A percentile compares a stretch with the other conserved stretches of the same genome.
phyloP scores from a whole-genome alignment of 2,329 filamentous ascomycete species.

The Geoglossum cookeanum region DNA sequence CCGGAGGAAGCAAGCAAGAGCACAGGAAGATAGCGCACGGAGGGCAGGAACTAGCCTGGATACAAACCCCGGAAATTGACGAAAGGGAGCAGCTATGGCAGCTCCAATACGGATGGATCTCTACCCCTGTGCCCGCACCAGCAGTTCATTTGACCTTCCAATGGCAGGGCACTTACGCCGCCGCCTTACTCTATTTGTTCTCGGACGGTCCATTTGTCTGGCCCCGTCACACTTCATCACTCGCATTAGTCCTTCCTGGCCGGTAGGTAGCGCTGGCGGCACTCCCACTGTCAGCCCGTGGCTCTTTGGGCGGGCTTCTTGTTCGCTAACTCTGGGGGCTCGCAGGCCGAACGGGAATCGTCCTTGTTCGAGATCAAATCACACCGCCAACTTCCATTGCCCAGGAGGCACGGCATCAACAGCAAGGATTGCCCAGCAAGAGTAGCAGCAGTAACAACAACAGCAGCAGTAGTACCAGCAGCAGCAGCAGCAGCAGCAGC shows the following conservation, averaged over 20 bases:
- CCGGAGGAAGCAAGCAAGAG: background rate
- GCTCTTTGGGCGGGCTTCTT: background rate
- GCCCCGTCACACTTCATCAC: constrained; percentile 1
- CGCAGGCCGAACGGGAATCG: background rate
- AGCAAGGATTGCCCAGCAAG: background rate
- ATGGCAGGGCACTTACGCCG: background rate
- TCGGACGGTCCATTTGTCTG: background rate
- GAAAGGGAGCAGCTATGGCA: background rate
- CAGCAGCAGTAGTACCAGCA: background rate
- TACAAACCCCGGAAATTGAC: background rate
- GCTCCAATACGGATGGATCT: background rate
- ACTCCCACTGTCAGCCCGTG: background rate
- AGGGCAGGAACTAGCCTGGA: background rate
- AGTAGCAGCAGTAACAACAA: background rate
- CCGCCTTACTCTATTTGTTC: constrained; percentile 1
- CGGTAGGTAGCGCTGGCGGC: background rate
- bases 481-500: background rate
- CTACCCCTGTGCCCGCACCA: background rate
- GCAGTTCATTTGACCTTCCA: background rate
- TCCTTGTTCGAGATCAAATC: background rate
- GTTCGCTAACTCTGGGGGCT: background rate
- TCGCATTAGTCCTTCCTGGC: background rate
- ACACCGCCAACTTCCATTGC: background rate
- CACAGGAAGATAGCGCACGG: background rate
- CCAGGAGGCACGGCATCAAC: background rate